Evolutionary conservation across 345 rosid species (phyloP).

Genomic region (Draba incana): DNA sequence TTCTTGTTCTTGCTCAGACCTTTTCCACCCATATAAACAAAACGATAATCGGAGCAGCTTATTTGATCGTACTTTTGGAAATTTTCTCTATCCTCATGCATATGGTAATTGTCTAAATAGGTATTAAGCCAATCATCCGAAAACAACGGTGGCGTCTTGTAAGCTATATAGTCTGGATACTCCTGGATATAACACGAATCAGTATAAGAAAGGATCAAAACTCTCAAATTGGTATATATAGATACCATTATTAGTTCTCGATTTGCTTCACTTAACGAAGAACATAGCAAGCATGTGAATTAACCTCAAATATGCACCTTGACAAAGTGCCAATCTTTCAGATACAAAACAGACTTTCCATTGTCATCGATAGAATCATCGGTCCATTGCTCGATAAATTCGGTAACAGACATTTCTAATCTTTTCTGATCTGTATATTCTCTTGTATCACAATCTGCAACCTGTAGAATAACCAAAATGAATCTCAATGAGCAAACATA

Average conservation of each 20-base stretch:
- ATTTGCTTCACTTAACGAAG: constrained; percentile 2
- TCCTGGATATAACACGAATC: constrained; percentile 60
- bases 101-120: constrained; percentile 69
- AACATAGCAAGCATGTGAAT: constrained; percentile 20
- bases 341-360: constrained; percentile 56
- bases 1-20: constrained; percentile 47
- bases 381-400: constrained; percentile 65
- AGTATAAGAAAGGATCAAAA: neutral
- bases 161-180: constrained; percentile 77
- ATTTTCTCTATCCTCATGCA: constrained; percentile 62
- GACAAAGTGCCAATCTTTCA: constrained; percentile 97
- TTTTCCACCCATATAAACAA: constrained; percentile 96
- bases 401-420: constrained; percentile 71
- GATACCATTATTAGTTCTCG: neutral
- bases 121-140: constrained; percentile 91
- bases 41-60: constrained; percentile 91
- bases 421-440: constrained; percentile 88
- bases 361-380: constrained; percentile 20
- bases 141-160: constrained; percentile 63
- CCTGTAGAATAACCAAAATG: constrained; percentile 44
- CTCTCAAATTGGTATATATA: constrained; percentile 17
- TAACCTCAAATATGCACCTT: constrained; percentile 53
- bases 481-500: neutral
- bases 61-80: constrained; percentile 58
- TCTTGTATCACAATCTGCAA: constrained; percentile 82